Percentiles rank a stretch among this genome's conserved stretches.
Evolutionary conservation across 1,139 yeast genomes (phyloP).

Genomic region (Protomyces inundatus): DNA sequence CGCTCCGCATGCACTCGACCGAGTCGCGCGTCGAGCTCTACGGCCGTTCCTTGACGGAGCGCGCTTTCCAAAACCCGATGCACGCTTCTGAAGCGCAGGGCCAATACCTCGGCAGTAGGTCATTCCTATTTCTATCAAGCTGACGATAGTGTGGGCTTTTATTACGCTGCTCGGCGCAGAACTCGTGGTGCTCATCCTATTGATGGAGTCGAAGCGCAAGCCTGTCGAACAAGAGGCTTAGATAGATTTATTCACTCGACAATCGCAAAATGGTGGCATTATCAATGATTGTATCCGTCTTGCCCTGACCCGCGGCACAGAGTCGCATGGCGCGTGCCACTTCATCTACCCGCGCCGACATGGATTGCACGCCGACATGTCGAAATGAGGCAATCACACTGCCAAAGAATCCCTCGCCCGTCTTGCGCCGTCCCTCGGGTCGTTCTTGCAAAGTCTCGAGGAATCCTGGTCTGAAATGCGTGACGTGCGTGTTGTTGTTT

Average conservation of each 20-base stretch:
- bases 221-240: not conserved
- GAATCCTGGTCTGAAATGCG: constrained; percentile 12
- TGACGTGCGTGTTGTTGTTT: not conserved
- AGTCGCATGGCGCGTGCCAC: constrained; percentile 14
- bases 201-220: not conserved
- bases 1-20: not conserved
- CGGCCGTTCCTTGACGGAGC: not conserved
- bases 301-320: constrained; percentile 5
- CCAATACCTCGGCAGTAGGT: not conserved
- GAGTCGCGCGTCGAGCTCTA: not conserved
- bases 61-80: not conserved
- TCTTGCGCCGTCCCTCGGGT: not conserved
- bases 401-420: constrained; percentile 2
- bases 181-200: not conserved
- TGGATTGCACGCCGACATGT: constrained; percentile 1
- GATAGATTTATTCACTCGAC: not conserved
- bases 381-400: not conserved
- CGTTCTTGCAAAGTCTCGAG: not conserved
- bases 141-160: not conserved
- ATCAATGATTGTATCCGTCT: not conserved
- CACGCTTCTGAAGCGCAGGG: not conserved
- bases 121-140: not conserved
- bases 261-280: not conserved
- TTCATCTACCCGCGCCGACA: constrained; percentile 13
- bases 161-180: not conserved